Evolutionary conservation across 768 basidiomycete genomes (phyloP), one percentile per base, ranked within the genome.

Genomic region (Gyrodon lividus): DNA sequence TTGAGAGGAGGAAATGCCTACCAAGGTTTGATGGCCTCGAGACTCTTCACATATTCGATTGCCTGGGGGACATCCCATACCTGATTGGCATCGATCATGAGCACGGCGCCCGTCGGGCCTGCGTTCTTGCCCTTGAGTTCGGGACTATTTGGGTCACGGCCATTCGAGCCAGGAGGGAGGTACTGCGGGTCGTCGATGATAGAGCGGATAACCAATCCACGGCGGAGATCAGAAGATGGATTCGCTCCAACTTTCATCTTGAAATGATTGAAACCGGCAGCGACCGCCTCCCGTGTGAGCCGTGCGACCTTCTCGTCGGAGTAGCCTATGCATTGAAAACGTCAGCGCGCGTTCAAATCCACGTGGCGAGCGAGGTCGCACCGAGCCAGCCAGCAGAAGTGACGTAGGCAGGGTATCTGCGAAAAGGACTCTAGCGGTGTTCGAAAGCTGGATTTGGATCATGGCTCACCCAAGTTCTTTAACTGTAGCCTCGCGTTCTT

Each of bases 51-150:
- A 68, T 96, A 96, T 24, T 95, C 89, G 60, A 97, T 89, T 6
- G 96, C 95, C 67, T 94, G 82, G 24, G 84, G 77, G 14, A 98
- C 96, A 59, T 96, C 94, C 91, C 91, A 95, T 6, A 95, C 88
- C 70, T 97, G 95, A 71, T 98, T 98, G 34, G 95, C 89, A 69
- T 98, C 95, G 55, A 98, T 90, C 95, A 98, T 98, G 41, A 98
- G 75, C 40, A 98, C 95, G 28, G 87, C 83, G 5, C 96, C 95
- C 0, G 93, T 93, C 9, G 92, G 92, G 6, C 95, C 92, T 4
- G 94, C 92, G 57, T 97, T 97, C 79, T 97, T 98, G 4, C 87
- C 92, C 35, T 74, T 78, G 30, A 97, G 74, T 38, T 75, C 87
- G 43, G 78, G 74, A 52, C 80, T 72, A 40, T 74, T 74, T 17